A percentile compares a stretch with the other conserved stretches of the same genome.
These are phyloP conservation scores for Leccinum obscurum DNA, from an alignment of 768 basidiomycete genomes.

Conservation along the genomic window DNA sequence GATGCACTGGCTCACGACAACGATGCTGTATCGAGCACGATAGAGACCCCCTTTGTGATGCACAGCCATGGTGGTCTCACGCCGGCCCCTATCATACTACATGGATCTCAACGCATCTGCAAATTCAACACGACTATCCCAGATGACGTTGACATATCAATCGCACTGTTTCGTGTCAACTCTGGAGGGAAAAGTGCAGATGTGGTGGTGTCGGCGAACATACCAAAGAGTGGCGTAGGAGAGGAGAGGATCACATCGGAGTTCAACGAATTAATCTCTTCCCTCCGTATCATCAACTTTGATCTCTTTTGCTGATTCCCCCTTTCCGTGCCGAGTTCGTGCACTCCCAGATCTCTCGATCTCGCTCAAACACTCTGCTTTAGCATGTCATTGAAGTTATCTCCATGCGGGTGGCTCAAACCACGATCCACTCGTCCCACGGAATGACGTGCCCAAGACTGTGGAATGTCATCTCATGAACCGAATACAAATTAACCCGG, in stretches of 20 bases:
- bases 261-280: slow-evolving; percentile 55
- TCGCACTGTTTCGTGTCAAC: slow-evolving; percentile 81
- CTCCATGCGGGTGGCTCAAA: not conserved
- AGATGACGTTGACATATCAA: slow-evolving; percentile 73
- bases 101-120: slow-evolving; percentile 66
- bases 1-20: slow-evolving; percentile 91
- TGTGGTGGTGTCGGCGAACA: slow-evolving; percentile 82
- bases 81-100: slow-evolving; percentile 59
- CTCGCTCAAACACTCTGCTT: not conserved
- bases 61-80: slow-evolving; percentile 49
- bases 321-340: not conserved
- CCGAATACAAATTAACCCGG: not conserved
- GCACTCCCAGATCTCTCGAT: slow-evolving; percentile 3
- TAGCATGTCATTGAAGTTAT: not conserved
- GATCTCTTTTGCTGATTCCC: slow-evolving; percentile 59
- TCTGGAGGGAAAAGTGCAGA: slow-evolving; percentile 60
- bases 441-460: not conserved
- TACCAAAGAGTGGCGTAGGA: slow-evolving; percentile 56
- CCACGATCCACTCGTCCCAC: not conserved
- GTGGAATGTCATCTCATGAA: slow-evolving; percentile 9
- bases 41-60: slow-evolving; percentile 43
- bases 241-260: slow-evolving; percentile 38
- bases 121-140: slow-evolving; percentile 69
- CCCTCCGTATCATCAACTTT: slow-evolving; percentile 68
- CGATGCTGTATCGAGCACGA: slow-evolving; percentile 51